These are phyloP conservation scores for Syzygium jambos DNA, from an alignment of 345 rosid species.

Conservation along the genomic window DNA sequence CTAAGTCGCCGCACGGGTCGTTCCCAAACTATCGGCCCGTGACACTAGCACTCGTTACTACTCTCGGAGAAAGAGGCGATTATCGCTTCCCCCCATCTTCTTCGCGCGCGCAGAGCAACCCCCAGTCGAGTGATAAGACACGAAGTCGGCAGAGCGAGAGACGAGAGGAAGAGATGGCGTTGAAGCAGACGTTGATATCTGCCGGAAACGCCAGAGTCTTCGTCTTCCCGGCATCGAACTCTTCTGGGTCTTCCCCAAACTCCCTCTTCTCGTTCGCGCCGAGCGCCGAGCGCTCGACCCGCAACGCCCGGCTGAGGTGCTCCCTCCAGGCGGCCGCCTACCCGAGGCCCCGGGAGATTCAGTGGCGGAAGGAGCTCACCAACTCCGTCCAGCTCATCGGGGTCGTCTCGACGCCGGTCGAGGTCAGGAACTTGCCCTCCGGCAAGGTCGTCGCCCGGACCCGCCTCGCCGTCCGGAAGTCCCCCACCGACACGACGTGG, in stretches of 20 bases:
- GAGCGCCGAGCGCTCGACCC: background rate
- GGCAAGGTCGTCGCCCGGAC: constrained; percentile 59
- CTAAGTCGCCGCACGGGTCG: too few species aligned
- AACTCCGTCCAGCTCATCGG: constrained; percentile 53
- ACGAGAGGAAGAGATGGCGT: background rate
- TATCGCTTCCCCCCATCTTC: background rate
- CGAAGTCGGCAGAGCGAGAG: background rate
- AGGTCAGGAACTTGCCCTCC: constrained; percentile 43
- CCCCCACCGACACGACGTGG: constrained; percentile 46
- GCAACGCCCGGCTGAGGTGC: background rate
- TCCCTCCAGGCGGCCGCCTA: background rate
- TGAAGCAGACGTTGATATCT: background rate
- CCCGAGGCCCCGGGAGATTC: background rate
- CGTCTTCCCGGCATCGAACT: background rate
- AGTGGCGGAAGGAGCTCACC: constrained; percentile 41
- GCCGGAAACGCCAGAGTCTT: background rate
- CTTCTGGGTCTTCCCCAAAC: background rate
- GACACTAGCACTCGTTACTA: too few species aligned
- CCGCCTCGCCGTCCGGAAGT: constrained; percentile 39
- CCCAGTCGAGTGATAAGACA: background rate
- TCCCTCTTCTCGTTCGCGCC: background rate
- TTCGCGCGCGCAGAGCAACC: background rate
- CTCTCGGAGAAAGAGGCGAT: background rate
- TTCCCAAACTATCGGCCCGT: too few species aligned
- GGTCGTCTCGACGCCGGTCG: constrained; percentile 34